Evolutionary conservation across 192 early-diverging fungal species (phyloP), one percentile per base, ranked within the genome.

Genomic region (Coemansia sp.): DNA sequence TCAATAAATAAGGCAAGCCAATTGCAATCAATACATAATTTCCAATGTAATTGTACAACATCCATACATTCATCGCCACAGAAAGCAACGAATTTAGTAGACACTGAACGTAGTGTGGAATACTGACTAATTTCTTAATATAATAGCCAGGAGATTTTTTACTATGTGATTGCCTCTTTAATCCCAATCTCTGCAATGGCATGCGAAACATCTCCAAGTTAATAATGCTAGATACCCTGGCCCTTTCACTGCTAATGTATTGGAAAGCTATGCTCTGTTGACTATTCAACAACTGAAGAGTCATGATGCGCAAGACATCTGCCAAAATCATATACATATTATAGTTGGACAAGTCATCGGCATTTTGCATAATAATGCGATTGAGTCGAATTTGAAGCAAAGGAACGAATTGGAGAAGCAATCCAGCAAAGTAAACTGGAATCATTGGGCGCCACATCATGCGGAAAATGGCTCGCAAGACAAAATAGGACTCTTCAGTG

Each of bases 381-480:
- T 54, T 51, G n/a, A 70, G 17, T n/a, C 41, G 32, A 14, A 57
- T 40, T 7, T 40, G 12, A 17, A 37, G 19, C 5, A 74, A 39
- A 15, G 22, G n/a, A 1, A 62, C 31, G 1, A 46, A 42, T 27
- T 66, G 45, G 0, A 64, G 17, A 11, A 74, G 14, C 25, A 53
- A n/a, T 10, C 59, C 60, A 4, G 49, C 35, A 7, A 71, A 37
- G 35, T 70, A 79, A n/a, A 71, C 15, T 4, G 71, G 77, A 24
- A 71, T 24, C 40, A 79, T 53, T 9, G 67, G 60, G 4, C 68
- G 67, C 77, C 77, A 79, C 15, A 63, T 62, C 64, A 64, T 51
- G 4, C 68, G 60, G 6, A 70, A 29, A 17, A 79, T 61, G 6
- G 77, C 77, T 1, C 68, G 71, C 2, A 79, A 4, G 10, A 79